Evolutionary conservation across 768 basidiomycete species (phyloP).

Genomic region (Mycena galopus): DNA sequence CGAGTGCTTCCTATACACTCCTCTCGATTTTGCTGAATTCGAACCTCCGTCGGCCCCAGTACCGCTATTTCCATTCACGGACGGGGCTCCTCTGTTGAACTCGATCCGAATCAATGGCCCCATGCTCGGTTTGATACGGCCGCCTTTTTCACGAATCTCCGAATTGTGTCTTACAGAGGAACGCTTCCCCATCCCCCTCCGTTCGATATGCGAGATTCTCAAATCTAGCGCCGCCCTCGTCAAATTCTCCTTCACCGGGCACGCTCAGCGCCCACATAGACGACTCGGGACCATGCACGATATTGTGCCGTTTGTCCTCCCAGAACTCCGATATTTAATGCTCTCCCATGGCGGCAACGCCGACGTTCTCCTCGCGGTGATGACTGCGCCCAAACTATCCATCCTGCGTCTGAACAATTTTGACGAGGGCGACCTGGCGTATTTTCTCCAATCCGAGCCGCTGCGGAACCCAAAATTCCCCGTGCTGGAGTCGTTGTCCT

Average conservation of each 20-base stretch:
- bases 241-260: slow-evolving; percentile 30
- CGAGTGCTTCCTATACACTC: slow-evolving; percentile 31
- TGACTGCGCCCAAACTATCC: slow-evolving; percentile 31
- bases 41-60: neutral
- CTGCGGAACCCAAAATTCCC: slow-evolving; percentile 29
- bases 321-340: slow-evolving; percentile 29
- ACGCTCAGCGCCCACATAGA: slow-evolving; percentile 24
- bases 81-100: slow-evolving; percentile 9
- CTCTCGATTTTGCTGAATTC: slow-evolving; percentile 25
- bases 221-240: slow-evolving; percentile 18
- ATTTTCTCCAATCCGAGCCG: slow-evolving; percentile 32
- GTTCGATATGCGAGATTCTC: slow-evolving; percentile 30
- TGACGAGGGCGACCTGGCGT: slow-evolving; percentile 29
- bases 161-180: slow-evolving; percentile 33
- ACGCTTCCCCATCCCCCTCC: slow-evolving; percentile 31
- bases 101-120: slow-evolving; percentile 33
- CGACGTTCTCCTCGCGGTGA: slow-evolving; percentile 25
- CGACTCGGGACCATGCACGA: slow-evolving; percentile 23
- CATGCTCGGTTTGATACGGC: slow-evolving; percentile 23
- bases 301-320: slow-evolving; percentile 18
- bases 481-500: slow-evolving; percentile 22
- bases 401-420: slow-evolving; percentile 28
- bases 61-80: slow-evolving; percentile 26
- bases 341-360: slow-evolving; percentile 33
- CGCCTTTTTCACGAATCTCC: slow-evolving; percentile 27